Evolutionary conservation across 1,284 basidiomycete genomes (phyloP).

Genomic region (Crocinoboletus sp.): DNA sequence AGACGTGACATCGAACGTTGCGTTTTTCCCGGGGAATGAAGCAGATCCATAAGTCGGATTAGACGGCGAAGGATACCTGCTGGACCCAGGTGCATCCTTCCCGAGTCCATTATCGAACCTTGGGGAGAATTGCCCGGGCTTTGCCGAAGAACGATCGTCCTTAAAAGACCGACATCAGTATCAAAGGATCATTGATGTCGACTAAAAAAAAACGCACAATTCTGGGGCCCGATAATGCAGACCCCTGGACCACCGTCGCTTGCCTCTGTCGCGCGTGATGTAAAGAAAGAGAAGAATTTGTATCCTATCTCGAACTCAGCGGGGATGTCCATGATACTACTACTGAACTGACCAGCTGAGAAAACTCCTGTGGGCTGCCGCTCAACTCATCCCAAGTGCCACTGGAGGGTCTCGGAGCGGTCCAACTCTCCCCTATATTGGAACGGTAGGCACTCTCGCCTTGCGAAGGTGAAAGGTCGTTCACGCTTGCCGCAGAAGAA

Average conservation of each 20-base stretch:
- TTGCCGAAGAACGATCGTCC: slow-evolving; percentile 48
- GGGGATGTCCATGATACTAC: slow-evolving; percentile 3
- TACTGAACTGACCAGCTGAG: slow-evolving; percentile 39
- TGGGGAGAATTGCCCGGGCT: slow-evolving; percentile 49
- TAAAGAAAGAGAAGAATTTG: slow-evolving; percentile 35
- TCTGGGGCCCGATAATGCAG: slow-evolving; percentile 38
- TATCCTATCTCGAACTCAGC: slow-evolving; percentile 30
- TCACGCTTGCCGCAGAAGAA: slow-evolving; percentile 53
- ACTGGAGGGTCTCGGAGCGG: slow-evolving; percentile 46
- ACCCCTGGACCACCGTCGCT: slow-evolving; percentile 37
- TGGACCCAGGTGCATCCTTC: slow-evolving; percentile 37
- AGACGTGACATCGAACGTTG: slow-evolving; percentile 43
- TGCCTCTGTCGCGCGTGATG: slow-evolving; percentile 51
- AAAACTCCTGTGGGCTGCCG: slow-evolving; percentile 44
- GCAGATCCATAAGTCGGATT: slow-evolving; percentile 37
- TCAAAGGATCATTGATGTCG: slow-evolving; percentile 9
- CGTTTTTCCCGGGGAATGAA: slow-evolving; percentile 33
- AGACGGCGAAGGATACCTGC: slow-evolving; percentile 45
- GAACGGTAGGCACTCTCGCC: slow-evolving; percentile 46
- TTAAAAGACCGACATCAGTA: slow-evolving; percentile 26
- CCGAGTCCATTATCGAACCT: slow-evolving; percentile 44
- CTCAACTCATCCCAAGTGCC: slow-evolving; percentile 60
- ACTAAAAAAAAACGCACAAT: slow-evolving; percentile 30
- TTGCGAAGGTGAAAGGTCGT: slow-evolving; percentile 45
- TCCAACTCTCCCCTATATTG: slow-evolving; percentile 50